These are phyloP conservation scores for Geotrichum phurueaensis DNA, from an alignment of 1,139 yeast genomes.

Conservation along the genomic window DNA sequence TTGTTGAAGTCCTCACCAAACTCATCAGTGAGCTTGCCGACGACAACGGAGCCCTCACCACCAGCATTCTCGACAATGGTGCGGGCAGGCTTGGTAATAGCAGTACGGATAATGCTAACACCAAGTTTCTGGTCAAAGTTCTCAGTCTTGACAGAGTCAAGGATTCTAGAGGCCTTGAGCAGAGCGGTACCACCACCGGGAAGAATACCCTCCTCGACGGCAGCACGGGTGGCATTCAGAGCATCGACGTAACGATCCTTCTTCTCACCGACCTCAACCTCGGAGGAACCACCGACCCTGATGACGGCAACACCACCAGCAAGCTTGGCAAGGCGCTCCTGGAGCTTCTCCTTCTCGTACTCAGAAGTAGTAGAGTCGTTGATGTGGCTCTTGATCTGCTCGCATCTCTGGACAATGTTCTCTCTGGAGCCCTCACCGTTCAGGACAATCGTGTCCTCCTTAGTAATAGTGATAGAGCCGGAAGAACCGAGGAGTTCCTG, in stretches of 20 bases:
- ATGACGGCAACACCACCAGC: conserved; percentile 99
- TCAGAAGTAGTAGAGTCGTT: conserved; percentile 72
- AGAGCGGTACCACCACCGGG: conserved; percentile 99
- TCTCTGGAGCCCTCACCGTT: conserved; percentile 96
- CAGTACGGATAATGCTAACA: conserved; percentile 90
- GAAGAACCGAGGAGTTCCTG: conserved; percentile 87
- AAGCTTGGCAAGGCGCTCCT: conserved; percentile 96
- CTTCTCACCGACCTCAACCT: conserved; percentile 99
- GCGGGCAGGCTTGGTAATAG: conserved; percentile 95
- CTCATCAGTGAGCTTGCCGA: conserved; percentile 82
- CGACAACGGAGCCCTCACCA: conserved; percentile 96
- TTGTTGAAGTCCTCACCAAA: conserved; percentile 80
- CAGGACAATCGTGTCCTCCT: conserved; percentile 92
- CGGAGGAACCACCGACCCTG: conserved; percentile 97
- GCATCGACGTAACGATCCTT: conserved; percentile 99
- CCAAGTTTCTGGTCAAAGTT: conserved; percentile 98
- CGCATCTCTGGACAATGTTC: conserved; percentile 83
- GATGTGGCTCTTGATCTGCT: conserved; percentile 85
- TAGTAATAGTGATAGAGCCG: conserved; percentile 89
- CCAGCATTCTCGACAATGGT: conserved; percentile 98
- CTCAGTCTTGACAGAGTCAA: conserved; percentile 72
- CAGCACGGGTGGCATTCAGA: conserved; percentile 98
- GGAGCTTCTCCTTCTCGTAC: conserved; percentile 95
- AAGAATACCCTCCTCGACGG: conserved; percentile 97
- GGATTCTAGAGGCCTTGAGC: conserved; percentile 82